Conservation (phyloP, 441 rosid species). For the Erodium chrysanthum region DNA sequence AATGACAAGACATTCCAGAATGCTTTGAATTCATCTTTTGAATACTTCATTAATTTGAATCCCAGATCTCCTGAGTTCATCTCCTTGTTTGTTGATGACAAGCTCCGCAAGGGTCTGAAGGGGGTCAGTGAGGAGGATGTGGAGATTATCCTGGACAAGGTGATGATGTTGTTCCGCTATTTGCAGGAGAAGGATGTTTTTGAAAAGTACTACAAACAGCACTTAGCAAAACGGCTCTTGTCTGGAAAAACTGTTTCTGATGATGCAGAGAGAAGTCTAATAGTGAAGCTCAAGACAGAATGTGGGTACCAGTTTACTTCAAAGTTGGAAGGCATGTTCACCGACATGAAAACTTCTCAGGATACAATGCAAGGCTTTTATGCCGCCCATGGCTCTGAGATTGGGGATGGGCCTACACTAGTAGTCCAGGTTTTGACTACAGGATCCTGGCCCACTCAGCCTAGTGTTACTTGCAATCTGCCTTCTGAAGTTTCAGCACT, state of each 20-base stretch:
- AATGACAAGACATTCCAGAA: too few species aligned
- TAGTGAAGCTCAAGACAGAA: constrained; percentile 66
- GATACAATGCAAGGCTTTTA: constrained; percentile 80
- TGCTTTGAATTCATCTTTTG: too few species aligned
- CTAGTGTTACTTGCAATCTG: not conserved
- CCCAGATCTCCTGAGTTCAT: too few species aligned
- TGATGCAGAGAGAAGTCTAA: constrained; percentile 40
- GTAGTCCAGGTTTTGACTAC: constrained; percentile 87
- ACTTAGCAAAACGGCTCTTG: too few species aligned
- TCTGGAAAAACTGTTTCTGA: too few species aligned
- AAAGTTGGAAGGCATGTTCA: constrained; percentile 90
- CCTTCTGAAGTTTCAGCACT: constrained; percentile 78
- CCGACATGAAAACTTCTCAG: constrained; percentile 92
- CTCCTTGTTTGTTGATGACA: too few species aligned
- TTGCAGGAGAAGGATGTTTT: constrained; percentile 93
- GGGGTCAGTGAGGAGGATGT: constrained; percentile 83
- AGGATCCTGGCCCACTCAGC: constrained; percentile 76
- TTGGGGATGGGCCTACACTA: constrained; percentile 70
- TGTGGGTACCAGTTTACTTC: constrained; percentile 43
- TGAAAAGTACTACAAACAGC: constrained; percentile 40
- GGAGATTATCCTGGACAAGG: constrained; percentile 82
- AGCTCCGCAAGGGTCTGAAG: constrained; percentile 32
- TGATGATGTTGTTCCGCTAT: constrained; percentile 92
- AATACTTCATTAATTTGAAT: too few species aligned
- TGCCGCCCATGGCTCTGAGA: constrained; percentile 51